phyloP scores from a whole-genome alignment of 2,329 filamentous ascomycete species.

The Penicillium brasilianum region DNA sequence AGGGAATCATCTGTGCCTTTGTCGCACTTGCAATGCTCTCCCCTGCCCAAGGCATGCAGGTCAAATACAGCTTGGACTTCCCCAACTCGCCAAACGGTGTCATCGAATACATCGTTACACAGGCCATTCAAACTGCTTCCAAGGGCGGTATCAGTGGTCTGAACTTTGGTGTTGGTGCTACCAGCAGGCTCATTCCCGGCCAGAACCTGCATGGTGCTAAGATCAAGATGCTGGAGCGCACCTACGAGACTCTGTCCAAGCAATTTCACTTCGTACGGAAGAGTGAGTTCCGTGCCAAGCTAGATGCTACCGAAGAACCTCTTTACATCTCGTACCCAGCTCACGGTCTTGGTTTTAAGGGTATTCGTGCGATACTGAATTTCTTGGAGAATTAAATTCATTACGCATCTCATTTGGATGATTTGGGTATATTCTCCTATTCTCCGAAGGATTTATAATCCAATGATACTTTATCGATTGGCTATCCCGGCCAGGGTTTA shows the following conservation, averaged over 20 bases:
- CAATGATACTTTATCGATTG: constrained; percentile 12
- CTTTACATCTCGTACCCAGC: constrained; percentile 90
- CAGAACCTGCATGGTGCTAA: constrained; percentile 81
- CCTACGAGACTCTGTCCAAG: constrained; percentile 80
- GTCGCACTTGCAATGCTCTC: constrained; percentile 83
- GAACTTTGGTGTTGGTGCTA: constrained; percentile 87
- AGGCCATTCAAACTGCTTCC: constrained; percentile 67
- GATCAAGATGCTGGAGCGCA: constrained; percentile 79
- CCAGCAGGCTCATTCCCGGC: constrained; percentile 73
- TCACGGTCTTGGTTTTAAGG: constrained; percentile 79
- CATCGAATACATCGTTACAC: constrained; percentile 81
- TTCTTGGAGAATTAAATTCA: constrained; percentile 73
- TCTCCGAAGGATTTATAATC: constrained; percentile 12
- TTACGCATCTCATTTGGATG: no score
- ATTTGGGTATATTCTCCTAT: constrained; percentile 3
- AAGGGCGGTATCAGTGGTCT: constrained; percentile 67
- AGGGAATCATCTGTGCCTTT: constrained; percentile 74
- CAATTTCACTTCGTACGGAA: constrained; percentile 83
- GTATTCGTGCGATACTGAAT: constrained; percentile 82
- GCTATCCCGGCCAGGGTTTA: not conserved
- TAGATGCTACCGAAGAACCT: constrained; percentile 81
- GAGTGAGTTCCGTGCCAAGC: constrained; percentile 87
- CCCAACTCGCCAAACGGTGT: constrained; percentile 80
- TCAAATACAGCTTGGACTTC: constrained; percentile 96
- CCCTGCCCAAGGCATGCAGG: constrained; percentile 84